Conservation (phyloP, 2,329 filamentous ascomycete species). For the Hortaea sp. region DNA sequence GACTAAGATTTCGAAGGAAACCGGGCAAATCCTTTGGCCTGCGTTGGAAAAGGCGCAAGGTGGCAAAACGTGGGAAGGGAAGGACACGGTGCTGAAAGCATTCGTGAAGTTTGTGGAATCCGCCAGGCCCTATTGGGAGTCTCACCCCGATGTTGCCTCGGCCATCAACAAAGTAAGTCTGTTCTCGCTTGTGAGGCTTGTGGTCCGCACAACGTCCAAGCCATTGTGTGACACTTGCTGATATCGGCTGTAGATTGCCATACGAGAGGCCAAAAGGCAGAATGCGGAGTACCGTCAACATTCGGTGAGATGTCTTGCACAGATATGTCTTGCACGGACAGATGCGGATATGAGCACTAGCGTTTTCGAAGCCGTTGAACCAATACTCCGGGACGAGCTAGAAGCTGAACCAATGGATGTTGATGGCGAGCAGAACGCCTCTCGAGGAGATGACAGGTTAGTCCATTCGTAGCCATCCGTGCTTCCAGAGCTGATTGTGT, state of each 20-base stretch:
- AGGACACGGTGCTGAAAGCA: slow-evolving; percentile 71
- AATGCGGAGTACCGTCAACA: slow-evolving; percentile 74
- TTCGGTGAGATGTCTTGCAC: slow-evolving; percentile 62
- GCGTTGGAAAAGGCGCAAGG: slow-evolving; percentile 69
- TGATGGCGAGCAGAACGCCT: slow-evolving; percentile 34
- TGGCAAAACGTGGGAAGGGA: slow-evolving; percentile 87
- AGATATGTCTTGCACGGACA: slow-evolving; percentile 56
- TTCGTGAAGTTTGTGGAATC: slow-evolving; percentile 69
- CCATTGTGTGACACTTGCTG: not conserved
- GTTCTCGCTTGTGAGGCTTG: too few species aligned
- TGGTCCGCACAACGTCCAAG: not conserved
- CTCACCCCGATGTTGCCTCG: slow-evolving; percentile 48
- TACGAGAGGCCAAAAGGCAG: slow-evolving; percentile 84
- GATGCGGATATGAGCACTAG: slow-evolving; percentile 63
- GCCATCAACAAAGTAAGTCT: slow-evolving; percentile 55
- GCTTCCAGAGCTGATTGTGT: slow-evolving; percentile 3
- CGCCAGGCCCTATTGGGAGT: slow-evolving; percentile 48
- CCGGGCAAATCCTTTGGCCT: slow-evolving; percentile 55
- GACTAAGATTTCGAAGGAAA: slow-evolving; percentile 44
- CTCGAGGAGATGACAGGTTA: slow-evolving; percentile 18
- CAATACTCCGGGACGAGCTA: slow-evolving; percentile 46
- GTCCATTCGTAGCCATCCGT: slow-evolving; percentile 4
- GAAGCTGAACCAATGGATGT: slow-evolving; percentile 56
- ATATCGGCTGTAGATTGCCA: slow-evolving; percentile 47
- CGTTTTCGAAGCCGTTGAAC: slow-evolving; percentile 53